phyloP scores from a whole-genome alignment of 2,329 filamentous ascomycete species.

The Beauveria bassiana region DNA sequence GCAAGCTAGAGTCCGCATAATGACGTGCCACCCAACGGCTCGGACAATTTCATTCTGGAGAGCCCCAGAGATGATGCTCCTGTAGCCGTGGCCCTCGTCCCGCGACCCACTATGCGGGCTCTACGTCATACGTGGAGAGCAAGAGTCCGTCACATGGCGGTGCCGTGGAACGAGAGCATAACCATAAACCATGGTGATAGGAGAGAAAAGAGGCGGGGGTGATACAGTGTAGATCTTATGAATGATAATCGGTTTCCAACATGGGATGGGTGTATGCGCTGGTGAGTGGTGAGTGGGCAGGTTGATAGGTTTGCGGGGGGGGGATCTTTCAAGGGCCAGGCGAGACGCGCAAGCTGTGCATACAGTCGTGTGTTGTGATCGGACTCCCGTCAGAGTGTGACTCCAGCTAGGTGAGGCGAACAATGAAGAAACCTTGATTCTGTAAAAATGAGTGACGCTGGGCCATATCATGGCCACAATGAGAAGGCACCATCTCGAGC shows the following conservation, averaged over 20 bases:
- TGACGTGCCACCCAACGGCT: background rate
- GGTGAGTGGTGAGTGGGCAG: too few relatives aligned
- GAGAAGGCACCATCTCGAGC: too few relatives aligned
- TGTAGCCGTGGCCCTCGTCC: background rate
- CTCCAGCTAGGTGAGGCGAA: too few relatives aligned
- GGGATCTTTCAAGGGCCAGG: too few relatives aligned
- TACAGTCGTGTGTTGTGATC: too few relatives aligned
- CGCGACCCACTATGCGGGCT: background rate
- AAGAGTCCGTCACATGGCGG: background rate
- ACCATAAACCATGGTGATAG: background rate
- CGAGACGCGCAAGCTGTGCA: too few relatives aligned
- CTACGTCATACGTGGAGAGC: conserved; percentile 1
- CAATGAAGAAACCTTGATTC: too few relatives aligned
- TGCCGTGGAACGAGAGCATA: background rate
- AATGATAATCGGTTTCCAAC: background rate
- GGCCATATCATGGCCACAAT: too few relatives aligned
- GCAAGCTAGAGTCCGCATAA: background rate
- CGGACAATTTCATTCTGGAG: background rate
- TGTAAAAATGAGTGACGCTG: too few relatives aligned
- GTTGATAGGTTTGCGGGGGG: too few relatives aligned
- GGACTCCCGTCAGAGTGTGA: too few relatives aligned
- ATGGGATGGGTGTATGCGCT: too few relatives aligned
- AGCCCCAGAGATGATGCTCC: background rate
- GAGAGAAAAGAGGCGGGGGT: background rate
- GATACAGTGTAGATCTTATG: background rate